Base-by-base conservation (phyloP, 495 filamentous ascomycete species). In the Aspergillus mulundensis region DNA sequence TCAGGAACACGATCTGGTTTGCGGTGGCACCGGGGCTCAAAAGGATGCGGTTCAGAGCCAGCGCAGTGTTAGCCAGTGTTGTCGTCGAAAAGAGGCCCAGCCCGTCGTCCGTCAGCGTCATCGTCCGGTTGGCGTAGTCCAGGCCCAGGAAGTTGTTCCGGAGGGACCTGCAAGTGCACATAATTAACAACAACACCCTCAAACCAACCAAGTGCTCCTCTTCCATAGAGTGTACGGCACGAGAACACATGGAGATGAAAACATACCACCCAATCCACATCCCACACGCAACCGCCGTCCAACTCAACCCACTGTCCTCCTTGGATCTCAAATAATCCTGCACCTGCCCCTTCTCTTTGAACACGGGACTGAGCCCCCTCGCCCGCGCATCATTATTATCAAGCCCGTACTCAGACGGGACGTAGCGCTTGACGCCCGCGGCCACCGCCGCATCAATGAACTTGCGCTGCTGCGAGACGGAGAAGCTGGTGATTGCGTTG, bases 191-290 rank as follows among this genome's bases (percentile, higher is more conserved):
- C 25, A 28, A n/a, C n/a, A n/a, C n/a, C n/a, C n/a, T n/a, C n/a
- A n/a, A n/a, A n/a, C n/a, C n/a, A n/a, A n/a, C n/a, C n/a, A n/a
- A n/a, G n/a, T n/a, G n/a, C n/a, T n/a, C n/a, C n/a, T n/a, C n/a
- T n/a, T n/a, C n/a, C n/a, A n/a, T n/a, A n/a, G n/a, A n/a, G n/a
- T n/a, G n/a, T n/a, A n/a, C 10, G 28, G 28, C 32, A 6, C 7
- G 11, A 36, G 32, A 36, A 10, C 7, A 2, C 12, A 15, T 2
- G 12, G 32, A 7, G 32, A 36, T 7, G 32, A 14, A 36, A 36
- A 36, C 12, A 36, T 47, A 58, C 56, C 56, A 58, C 18, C 49
- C 56, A 48, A 58, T 48, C 56, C 56, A 58, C 56, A 58, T 58
- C 10, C 49, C 56, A 16, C 56, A 58, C 1, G 56, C 56, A 50